Base-by-base conservation (phyloP, 805 yeast species). In the Spencermartinsiella europaea region DNA sequence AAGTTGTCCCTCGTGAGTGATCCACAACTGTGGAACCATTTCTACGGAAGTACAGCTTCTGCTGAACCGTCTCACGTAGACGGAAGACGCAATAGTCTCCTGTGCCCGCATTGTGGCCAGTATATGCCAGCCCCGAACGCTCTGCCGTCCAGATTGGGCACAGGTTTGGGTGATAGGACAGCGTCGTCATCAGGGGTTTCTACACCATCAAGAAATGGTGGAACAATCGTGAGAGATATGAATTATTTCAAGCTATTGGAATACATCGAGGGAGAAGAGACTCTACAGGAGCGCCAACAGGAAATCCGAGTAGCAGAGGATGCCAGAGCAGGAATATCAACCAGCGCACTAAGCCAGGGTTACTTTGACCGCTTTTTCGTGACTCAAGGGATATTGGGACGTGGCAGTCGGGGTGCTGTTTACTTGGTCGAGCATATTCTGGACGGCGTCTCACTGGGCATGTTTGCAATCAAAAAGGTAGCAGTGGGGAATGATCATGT, bases 361-460 rank as follows among this genome's bases (percentile, higher is more conserved):
- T 89, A 89, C 61, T 89, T 83, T 56, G 70, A 74, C 17, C 79
- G 63, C 21, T 67, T 89, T 61, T 89, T 89, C 66, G 73, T 70
- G 35, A 75, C 77, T 27, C 65, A 80, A 12, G 73, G 77, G 1
- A 66, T 75, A 1, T 65, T 89, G 12, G 96, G 96, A 0, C 73
- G 83, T 31, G 96, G 96, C 0, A 85, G 95, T 3, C 79, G 87
- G 54, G 95, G 95, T 0, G 78, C 83, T 21, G 96, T 89, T 7
- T 83, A 76, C 58, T 80, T 87, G 59, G 96, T 89, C 4, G 87
- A 81, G 47, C 96, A 89, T 62, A 73, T 75, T n/a, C 69, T 90
- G 33, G 82, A 85, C 49, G 81, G 81, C 10, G 73, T 81, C 28
- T 75, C 81, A 20, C 60, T 89, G 27, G 96, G 96, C 0, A 69